Evolutionary conservation across 441 rosid species (phyloP).

Genomic region (Raphanus hybrid): DNA sequence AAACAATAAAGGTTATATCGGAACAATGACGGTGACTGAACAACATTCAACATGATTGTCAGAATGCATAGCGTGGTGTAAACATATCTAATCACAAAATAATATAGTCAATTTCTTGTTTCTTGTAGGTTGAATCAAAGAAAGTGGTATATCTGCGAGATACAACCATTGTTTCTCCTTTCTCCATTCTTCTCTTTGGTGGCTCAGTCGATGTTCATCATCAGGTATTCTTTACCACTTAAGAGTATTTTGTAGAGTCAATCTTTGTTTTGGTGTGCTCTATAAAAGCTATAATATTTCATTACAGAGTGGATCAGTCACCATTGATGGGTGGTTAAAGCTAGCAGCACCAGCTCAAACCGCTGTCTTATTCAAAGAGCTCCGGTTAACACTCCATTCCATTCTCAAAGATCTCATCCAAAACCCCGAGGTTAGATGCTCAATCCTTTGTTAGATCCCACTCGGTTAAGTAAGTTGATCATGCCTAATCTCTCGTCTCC

Average conservation of each 20-base stretch:
- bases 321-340: constrained; percentile 87
- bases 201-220: constrained; percentile 87
- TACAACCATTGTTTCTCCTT: constrained; percentile 83
- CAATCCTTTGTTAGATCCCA: not conserved
- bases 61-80: too few relatives aligned
- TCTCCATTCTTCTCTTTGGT: constrained; percentile 84
- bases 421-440: constrained; percentile 69
- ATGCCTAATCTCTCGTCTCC: constrained; percentile 1
- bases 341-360: constrained; percentile 89
- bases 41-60: not conserved
- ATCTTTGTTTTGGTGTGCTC: constrained; percentile 2
- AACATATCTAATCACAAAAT: constrained; percentile 2
- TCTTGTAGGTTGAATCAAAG: constrained; percentile 79
- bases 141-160: constrained; percentile 76
- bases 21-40: not conserved
- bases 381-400: constrained; percentile 76
- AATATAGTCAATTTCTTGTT: constrained; percentile 5
- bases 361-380: constrained; percentile 89
- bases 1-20: not conserved
- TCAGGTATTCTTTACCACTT: constrained; percentile 58
- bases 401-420: constrained; percentile 68
- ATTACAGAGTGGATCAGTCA: constrained; percentile 70
- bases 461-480: not conserved
- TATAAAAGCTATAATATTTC: not conserved
- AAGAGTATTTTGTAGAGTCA: not conserved